Conservation (phyloP, 192 early-diverging fungal genomes). For the Dissophora ornata region DNA sequence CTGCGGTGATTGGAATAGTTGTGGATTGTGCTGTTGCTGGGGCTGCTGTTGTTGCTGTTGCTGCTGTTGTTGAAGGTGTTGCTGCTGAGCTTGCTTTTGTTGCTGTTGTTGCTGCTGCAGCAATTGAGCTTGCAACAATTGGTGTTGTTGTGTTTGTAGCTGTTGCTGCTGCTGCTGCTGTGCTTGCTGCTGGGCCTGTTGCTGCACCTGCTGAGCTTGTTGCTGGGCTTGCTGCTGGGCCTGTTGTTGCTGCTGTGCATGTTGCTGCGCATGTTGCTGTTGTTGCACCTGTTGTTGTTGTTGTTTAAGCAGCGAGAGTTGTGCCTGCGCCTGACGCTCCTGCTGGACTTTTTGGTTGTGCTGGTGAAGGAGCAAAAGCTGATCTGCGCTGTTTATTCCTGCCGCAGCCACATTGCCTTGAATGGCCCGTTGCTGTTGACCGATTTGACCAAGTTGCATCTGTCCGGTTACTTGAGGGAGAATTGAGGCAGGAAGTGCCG, state of each 20-base stretch:
- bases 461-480: conserved; percentile 12
- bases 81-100: conserved; percentile 23
- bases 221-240: conserved; percentile 9
- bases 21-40: conserved; percentile 31
- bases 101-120: conserved; percentile 24
- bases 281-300: conserved; percentile 36
- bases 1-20: conserved; percentile 19
- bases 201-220: conserved; percentile 36
- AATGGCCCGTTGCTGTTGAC: conserved; percentile 9
- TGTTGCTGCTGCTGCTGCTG: conserved; percentile 8
- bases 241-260: conserved; percentile 36
- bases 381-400: conserved; percentile 22
- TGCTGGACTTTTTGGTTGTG: conserved; percentile 28
- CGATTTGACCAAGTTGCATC: conserved; percentile 8
- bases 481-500: not conserved
- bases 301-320: conserved; percentile 18
- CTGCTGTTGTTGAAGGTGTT: conserved; percentile 13
- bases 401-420: not conserved
- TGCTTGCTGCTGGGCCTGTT: conserved; percentile 24
- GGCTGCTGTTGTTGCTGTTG: conserved; percentile 9
- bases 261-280: conserved; percentile 11
- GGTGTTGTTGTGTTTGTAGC: conserved; percentile 11
- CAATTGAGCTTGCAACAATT: conserved; percentile 5
- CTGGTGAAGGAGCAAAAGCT: conserved; percentile 30
- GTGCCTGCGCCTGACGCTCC: conserved; percentile 31